Conservation (phyloP, 495 filamentous ascomycete genomes). For the Eremomyces bilateralis region DNA sequence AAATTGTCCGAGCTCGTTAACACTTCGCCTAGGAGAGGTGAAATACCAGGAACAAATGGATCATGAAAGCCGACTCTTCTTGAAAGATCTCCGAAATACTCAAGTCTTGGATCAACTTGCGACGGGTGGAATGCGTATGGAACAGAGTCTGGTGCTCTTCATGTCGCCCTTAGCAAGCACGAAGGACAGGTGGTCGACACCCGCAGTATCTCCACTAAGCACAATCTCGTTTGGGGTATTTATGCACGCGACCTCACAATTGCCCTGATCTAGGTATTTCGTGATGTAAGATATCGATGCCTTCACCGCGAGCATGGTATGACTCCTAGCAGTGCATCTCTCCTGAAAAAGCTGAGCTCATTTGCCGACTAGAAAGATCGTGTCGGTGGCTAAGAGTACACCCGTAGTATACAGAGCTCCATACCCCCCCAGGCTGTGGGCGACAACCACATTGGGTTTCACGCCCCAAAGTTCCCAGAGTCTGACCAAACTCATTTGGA, state of each 20-base stretch:
- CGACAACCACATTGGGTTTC: slow-evolving; percentile 17
- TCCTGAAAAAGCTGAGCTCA: slow-evolving; percentile 17
- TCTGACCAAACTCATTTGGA: slow-evolving; percentile 21
- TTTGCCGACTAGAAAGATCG: slow-evolving; percentile 19
- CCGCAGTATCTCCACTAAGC: slow-evolving; percentile 23
- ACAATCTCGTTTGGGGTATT: slow-evolving; percentile 30
- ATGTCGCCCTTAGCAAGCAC: slow-evolving; percentile 1
- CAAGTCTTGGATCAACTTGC: slow-evolving; percentile 14
- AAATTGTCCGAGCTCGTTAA: slow-evolving; percentile 6
- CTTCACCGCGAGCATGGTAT: slow-evolving; percentile 32
- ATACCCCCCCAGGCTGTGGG: slow-evolving; percentile 26
- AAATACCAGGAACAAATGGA: slow-evolving; percentile 12
- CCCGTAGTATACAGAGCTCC: slow-evolving; percentile 22
- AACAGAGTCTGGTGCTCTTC: slow-evolving; percentile 3
- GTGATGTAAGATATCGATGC: slow-evolving; percentile 10
- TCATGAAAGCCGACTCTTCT: slow-evolving; percentile 4
- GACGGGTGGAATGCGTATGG: slow-evolving; percentile 11
- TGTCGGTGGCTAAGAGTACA: slow-evolving; percentile 19
- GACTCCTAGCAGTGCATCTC: slow-evolving; percentile 13
- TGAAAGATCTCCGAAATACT: slow-evolving; percentile 6
- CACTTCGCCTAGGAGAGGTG: slow-evolving; percentile 11
- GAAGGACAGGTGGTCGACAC: slow-evolving; percentile 8
- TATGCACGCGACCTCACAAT: slow-evolving; percentile 33
- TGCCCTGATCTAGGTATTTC: slow-evolving; percentile 19
- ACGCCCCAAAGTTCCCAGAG: slow-evolving; percentile 20